Evolutionary conservation across 1,284 basidiomycete genomes (phyloP), one percentile per base, ranked within the genome.

Genomic region (Lignosus rhinocerotis): DNA sequence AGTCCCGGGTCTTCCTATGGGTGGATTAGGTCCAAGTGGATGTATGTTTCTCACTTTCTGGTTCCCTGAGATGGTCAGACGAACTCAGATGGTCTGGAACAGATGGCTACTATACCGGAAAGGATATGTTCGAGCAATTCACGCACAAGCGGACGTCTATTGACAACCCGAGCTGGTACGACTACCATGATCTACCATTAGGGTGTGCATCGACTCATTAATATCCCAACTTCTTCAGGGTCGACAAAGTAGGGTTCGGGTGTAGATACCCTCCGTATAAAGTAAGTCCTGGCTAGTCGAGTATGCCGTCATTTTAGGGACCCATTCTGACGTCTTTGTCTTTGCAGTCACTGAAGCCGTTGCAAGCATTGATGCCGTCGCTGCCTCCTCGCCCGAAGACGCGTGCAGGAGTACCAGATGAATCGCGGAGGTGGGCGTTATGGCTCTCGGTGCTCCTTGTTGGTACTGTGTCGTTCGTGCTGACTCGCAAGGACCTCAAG

Each of bases 11-110:
- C 71, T 90, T 43, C 88, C 88, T 1, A 88, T 92, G 58, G 90
- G 89, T 44, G 90, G 90, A 44, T 76, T 84, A 44, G 90, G 90
- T 3, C 76, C 80, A 5, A 91, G 88, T 64, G 88, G 89, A 69
- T 81, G 88, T 90, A 70, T 25, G 17, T 43, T 41, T n/a, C n/a
- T n/a, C n/a, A n/a, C 19, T 17, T 32, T 9, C 30, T 25, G 25
- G 14, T 2, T 4, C n/a, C 3, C n/a, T 16, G 17, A 17, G 42
- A 17, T 17, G 14, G 42, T 16, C 42, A 16, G 4, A 25, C 25
- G 25, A 25, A 38, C 36, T 43, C 19, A 21, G 9, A 9, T 9
- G 14, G n/a, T n/a, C 9, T 43, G 12, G 14, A 21, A 43, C 33
- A 89, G 88, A 78, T 48, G 89, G 89, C 5, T 77, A 77, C 44